Percentiles rank a stretch among this genome's conserved stretches.
Conservation (phyloP, 805 yeast genomes). For the Starmera dryadoides region DNA sequence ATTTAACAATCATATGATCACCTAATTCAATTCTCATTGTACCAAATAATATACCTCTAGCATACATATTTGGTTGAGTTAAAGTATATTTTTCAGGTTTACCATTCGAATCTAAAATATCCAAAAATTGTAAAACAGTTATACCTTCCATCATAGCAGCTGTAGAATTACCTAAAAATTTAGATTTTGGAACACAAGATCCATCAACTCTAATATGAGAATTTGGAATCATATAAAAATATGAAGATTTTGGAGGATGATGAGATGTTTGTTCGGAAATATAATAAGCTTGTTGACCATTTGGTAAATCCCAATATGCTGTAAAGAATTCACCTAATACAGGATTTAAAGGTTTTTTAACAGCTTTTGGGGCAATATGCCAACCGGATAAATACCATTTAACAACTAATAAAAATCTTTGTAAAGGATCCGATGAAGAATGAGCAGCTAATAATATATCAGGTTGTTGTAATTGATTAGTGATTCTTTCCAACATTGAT, state of each 20-base stretch:
- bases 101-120: conserved; percentile 39
- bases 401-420: conserved; percentile 67
- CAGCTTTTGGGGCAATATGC: conserved; percentile 99
- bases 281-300: conserved; percentile 69
- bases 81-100: conserved; percentile 65
- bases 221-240: conserved; percentile 82
- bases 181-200: conserved; percentile 76
- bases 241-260: conserved; percentile 97
- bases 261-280: conserved; percentile 93
- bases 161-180: conserved; percentile 89
- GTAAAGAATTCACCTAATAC: conserved; percentile 87
- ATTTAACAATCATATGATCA: conserved; percentile 76
- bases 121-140: conserved; percentile 63
- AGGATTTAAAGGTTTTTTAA: conserved; percentile 94
- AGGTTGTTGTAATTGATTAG: conserved; percentile 82
- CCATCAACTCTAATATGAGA: conserved; percentile 84
- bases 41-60: conserved; percentile 89
- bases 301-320: conserved; percentile 87
- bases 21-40: conserved; percentile 86
- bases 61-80: conserved; percentile 95
- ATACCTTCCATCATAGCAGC: conserved; percentile 96
- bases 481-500: conserved; percentile 92
- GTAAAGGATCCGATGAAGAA: conserved; percentile 43
- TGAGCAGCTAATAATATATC: conserved; percentile 67
- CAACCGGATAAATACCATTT: conserved; percentile 93